Evolutionary conservation across 108 stramenopile species (phyloP).

Genomic region (Asterionellopsis glacialis): DNA sequence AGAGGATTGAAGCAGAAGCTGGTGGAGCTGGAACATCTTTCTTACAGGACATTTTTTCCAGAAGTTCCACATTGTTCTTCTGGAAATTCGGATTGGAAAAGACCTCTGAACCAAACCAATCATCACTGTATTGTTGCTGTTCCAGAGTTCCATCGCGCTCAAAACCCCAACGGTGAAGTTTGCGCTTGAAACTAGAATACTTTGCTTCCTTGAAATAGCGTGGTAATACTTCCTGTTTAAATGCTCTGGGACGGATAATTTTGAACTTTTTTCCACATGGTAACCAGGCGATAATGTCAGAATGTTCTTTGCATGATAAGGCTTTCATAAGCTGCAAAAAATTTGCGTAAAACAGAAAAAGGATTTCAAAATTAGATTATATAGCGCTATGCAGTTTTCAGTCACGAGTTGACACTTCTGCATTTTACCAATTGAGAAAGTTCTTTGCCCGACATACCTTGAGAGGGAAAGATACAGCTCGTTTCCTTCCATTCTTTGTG

Average conservation of each 20-base stretch:
- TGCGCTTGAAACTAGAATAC: constrained; percentile 46
- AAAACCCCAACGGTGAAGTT: constrained; percentile 59
- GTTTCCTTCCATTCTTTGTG: constrained; percentile 39
- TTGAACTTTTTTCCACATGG: constrained; percentile 45
- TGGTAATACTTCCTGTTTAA: constrained; percentile 34
- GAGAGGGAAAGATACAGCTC: constrained; percentile 37
- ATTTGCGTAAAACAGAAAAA: neutral
- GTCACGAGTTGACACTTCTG: no score
- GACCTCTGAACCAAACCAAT: constrained; percentile 15
- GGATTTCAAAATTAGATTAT: no score
- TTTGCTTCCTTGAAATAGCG: constrained; percentile 43
- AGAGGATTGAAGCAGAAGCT: no score
- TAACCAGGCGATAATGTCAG: constrained; percentile 45
- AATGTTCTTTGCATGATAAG: constrained; percentile 23
- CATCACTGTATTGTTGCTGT: constrained; percentile 6
- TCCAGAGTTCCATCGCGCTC: constrained; percentile 23
- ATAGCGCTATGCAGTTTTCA: no score
- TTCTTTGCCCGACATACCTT: constrained; percentile 29
- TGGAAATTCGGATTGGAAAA: constrained; percentile 43
- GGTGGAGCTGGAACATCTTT: neutral
- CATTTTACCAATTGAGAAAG: neutral
- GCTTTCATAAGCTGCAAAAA: constrained; percentile 43
- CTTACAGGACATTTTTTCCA: constrained; percentile 31
- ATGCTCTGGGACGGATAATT: constrained; percentile 38
- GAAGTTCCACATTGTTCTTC: constrained; percentile 28